A percentile compares a stretch with the other conserved stretches of the same genome.
phyloP scores from a whole-genome alignment of 345 rosid species.

The Eucalyptus caleyi region DNA sequence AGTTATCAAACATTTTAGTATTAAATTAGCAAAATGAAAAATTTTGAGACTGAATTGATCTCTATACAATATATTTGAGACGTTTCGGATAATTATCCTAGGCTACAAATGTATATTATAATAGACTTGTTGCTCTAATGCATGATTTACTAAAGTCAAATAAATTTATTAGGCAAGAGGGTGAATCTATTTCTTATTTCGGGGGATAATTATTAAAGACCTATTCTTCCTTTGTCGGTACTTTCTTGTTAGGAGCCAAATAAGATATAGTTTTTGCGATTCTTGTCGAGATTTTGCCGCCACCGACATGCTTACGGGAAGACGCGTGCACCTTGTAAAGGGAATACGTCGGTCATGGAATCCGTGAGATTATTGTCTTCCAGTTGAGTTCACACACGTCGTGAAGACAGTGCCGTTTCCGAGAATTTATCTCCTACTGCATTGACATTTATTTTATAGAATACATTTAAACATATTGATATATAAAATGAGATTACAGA shows the following conservation, averaged over 20 bases:
- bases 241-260: not conserved
- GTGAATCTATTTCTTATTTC: not conserved
- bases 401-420: not conserved
- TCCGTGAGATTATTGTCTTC: not conserved
- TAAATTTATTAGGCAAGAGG: not conserved
- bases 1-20: no score
- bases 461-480: not conserved
- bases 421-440: not conserved
- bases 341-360: not conserved
- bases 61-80: not conserved
- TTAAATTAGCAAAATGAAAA: no score
- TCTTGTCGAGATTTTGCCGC: not conserved
- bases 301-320: not conserved
- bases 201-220: not conserved
- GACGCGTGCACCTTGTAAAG: not conserved
- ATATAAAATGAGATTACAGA: not conserved
- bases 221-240: not conserved
- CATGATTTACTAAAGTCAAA: not conserved
- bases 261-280: not conserved
- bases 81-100: not conserved
- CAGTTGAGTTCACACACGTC: not conserved
- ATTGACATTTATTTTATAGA: not conserved
- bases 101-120: no score
- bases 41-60: accelerated
- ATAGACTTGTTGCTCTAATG: not conserved